These are phyloP conservation scores for Lasiodiplodia theobromae DNA, from an alignment of 2,329 filamentous ascomycete species.

Conservation along the genomic window DNA sequence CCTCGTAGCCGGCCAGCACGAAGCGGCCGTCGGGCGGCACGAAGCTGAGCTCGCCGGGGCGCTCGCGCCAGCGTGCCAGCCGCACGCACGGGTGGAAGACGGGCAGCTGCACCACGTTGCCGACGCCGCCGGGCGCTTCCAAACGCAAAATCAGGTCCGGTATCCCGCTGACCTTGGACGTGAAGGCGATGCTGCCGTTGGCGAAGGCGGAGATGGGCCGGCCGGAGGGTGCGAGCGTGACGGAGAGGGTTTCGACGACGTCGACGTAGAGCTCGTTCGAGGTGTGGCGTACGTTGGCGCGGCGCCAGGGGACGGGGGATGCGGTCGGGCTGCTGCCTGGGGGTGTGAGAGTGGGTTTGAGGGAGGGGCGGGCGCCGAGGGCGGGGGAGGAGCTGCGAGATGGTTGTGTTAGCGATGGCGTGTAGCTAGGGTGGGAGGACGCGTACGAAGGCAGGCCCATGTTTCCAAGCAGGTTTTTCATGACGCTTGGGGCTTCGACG, in stretches of 20 bases:
- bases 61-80: conserved; percentile 86
- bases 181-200: conserved; percentile 93
- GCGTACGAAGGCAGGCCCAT: conserved; percentile 79
- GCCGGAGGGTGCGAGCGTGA: conserved; percentile 90
- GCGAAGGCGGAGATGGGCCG: conserved; percentile 85
- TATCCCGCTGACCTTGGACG: conserved; percentile 90
- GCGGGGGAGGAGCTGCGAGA: conserved; percentile 21
- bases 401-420: neutral
- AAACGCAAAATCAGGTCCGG: conserved; percentile 87
- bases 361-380: conserved; percentile 25
- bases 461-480: conserved; percentile 87
- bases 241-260: conserved; percentile 85
- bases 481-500: conserved; percentile 88
- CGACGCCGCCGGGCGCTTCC: conserved; percentile 74
- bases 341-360: conserved; percentile 34
- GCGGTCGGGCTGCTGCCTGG: conserved; percentile 31
- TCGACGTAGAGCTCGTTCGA: conserved; percentile 98
- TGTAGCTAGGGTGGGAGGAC: conserved; percentile 2
- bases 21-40: conserved; percentile 94
- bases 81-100: conserved; percentile 97
- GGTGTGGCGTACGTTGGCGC: conserved; percentile 91
- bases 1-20: conserved; percentile 91
- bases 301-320: conserved; percentile 80
- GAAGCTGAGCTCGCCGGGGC: conserved; percentile 91
- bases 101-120: conserved; percentile 79